Evolutionary conservation across 257 asterid species (phyloP), one percentile per base, ranked within the genome.

Genomic region (Nicotiana obtusifolia): DNA sequence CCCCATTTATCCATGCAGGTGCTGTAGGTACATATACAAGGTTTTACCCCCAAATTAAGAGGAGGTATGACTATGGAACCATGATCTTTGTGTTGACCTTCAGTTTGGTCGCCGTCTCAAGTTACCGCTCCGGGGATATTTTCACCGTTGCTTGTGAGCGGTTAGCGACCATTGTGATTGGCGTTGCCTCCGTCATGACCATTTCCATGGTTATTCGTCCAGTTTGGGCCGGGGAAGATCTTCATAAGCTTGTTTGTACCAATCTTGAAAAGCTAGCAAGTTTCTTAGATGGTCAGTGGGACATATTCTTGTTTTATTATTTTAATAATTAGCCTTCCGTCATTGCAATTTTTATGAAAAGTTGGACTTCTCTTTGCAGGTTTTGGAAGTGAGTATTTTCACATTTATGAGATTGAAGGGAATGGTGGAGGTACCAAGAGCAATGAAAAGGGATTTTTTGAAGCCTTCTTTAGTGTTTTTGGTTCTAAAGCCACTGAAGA

Each of bases 201-300:
- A 85, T 90, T 69, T 93, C 97, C 80, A 33, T 91, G 24, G 71
- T 85, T 83, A 31, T 87, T 54, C 86, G 76, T 83, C 98, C 98
- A 1, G 97, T 87, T 28, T 94, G 98, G 98, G 98, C 98, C 13
- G 98, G 98, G 15, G 89, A 86, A 33, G 97, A 94, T 87, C 80
- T 94, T 81, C 97, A 94, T 69, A 81, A 81, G 47, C 64, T 86
- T 22, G 33, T 84, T 41, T 84, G 91, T 77, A 62, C 59, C 1
- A 93, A 93, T 80, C 52, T 94, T 8, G 90, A 89, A 30, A 91
- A 94, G 22, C 83, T 94, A 62, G 95, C 89, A 24, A 80, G 9
- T 31, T 90, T 87, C 75, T 82, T 93, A 33, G 84, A 94, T 7
- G 44, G 44, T 37, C 10, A 1, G 44, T 37, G 10, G 10, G 10